Percentiles rank a stretch among this genome's conserved stretches.
Evolutionary conservation across 441 rosid species (phyloP).

Genomic region (Mallotus repandus): DNA sequence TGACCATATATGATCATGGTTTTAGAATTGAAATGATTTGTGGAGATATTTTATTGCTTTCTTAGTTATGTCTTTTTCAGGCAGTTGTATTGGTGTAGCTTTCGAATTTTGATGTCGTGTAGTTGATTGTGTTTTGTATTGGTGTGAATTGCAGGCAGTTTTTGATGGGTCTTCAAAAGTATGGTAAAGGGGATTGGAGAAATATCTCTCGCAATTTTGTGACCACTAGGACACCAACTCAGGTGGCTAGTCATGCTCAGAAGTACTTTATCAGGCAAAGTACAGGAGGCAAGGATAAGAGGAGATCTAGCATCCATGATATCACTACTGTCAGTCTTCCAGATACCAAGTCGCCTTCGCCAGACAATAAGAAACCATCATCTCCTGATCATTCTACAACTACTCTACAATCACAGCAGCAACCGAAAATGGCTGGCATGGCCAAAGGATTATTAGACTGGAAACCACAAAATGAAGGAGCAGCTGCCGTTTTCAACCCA

Average conservation of each 20-base stretch:
- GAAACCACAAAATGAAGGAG: constrained; percentile 36
- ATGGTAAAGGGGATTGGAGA: constrained; percentile 99
- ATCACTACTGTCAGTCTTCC: constrained; percentile 77
- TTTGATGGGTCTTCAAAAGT: constrained; percentile 80
- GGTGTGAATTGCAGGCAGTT: constrained; percentile 57
- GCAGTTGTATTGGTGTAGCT: constrained; percentile 6
- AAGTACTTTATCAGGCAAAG: constrained; percentile 89
- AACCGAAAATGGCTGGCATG: constrained; percentile 23
- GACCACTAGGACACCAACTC: constrained; percentile 82
- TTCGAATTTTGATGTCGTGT: constrained; percentile 3
- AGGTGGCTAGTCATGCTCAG: constrained; percentile 97
- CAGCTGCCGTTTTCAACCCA: constrained; percentile 32
- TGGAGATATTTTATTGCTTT: neutral
- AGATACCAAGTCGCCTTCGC: constrained; percentile 44
- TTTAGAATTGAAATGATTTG: neutral
- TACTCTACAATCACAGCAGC: constrained; percentile 24
- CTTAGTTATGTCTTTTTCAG: constrained; percentile 14
- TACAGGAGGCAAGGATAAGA: constrained; percentile 87
- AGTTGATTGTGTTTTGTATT: neutral
- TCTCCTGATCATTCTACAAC: constrained; percentile 44
- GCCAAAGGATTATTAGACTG: constrained; percentile 35
- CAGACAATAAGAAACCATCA: constrained; percentile 33
- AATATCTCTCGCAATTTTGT: constrained; percentile 85
- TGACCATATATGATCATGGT: neutral
- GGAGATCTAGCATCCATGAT: constrained; percentile 93